Evolutionary conservation across 2,329 filamentous ascomycete genomes (phyloP).

Genomic region (Sporothrix brunneoviolacea): DNA sequence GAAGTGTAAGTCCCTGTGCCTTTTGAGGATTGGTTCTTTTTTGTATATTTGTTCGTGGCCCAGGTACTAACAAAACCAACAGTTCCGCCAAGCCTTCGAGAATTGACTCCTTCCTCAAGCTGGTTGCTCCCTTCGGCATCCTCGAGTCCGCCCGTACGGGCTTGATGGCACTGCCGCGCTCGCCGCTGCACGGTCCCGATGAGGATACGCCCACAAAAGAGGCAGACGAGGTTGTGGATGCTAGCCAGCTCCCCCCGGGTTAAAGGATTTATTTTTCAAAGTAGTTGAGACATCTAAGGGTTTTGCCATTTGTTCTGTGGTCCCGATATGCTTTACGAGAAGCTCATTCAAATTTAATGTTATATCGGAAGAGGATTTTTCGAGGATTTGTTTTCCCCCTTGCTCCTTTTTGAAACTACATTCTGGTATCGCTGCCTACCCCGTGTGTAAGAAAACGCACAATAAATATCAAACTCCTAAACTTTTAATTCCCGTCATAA

Average conservation of each 20-base stretch:
- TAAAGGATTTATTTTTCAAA: constrained; percentile 38
- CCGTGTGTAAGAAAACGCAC: too few species aligned
- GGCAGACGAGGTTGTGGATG: constrained; percentile 89
- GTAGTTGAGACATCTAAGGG: too few species aligned
- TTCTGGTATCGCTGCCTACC: too few species aligned
- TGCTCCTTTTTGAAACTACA: too few species aligned
- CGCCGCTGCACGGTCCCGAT: constrained; percentile 69
- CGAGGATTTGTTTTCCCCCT: not conserved
- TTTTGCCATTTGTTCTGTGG: not conserved
- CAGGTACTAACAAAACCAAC: constrained; percentile 4
- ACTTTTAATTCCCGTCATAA: too few species aligned
- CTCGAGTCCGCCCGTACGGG: constrained; percentile 93
- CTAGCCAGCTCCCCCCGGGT: constrained; percentile 86
- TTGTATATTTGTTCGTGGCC: constrained; percentile 8
- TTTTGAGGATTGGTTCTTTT: not conserved
- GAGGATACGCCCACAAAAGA: constrained; percentile 70
- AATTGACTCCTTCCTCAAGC: constrained; percentile 96
- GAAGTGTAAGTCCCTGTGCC: constrained; percentile 64
- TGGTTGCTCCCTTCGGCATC: constrained; percentile 90
- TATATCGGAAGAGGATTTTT: not conserved
- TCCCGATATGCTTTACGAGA: not conserved
- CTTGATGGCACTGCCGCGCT: constrained; percentile 92
- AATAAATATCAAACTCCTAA: too few species aligned
- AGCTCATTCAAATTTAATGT: not conserved
- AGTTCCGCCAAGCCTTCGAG: constrained; percentile 87